Base-by-base conservation (phyloP, 164 flowering plant genomes). In the Taxillus chinensis region DNA sequence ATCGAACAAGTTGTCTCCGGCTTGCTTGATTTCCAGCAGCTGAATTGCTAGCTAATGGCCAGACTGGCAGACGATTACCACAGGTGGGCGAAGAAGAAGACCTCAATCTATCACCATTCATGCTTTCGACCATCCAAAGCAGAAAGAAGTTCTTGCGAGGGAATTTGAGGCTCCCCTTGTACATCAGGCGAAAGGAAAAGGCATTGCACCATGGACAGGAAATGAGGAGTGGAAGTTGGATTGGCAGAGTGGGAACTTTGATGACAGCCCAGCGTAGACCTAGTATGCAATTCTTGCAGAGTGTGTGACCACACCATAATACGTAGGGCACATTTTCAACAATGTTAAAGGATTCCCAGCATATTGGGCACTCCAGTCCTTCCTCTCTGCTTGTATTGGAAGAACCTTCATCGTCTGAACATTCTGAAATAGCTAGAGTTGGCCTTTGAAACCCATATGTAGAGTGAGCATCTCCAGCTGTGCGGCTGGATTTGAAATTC, bases 241-340 rank as follows among this genome's bases (percentile, higher is more conserved):
- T 50, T n/a, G 91, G 91, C 14, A 83, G 70, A 38, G 87, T 77
- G 3, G 96, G 92, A 57, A 79, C 82, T 64, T 87, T 89, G 64
- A 87, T 80, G 40, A 84, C 89, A 48, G 98, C 96, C 93, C 90
- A 85, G 45, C 82, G 91, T 11, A 89, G 79, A 11, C 84, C 96
- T 10, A 89, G 70, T 50, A 92, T 79, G 73, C 98, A 92, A 61
- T 87, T 82, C 70, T 92, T 87, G 70, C 96, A 92, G 14, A 92
- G 85, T 57, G 95, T 86, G 66, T 92, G 98, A 46, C 98, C 98
- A 68, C 98, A 92, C 98, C 98, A 92, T 73, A 92, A 69, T 48
- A 92, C 98, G 68, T 92, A 92, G 0, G 98, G 98, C 55, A 92
- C 83, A 64, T 92, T 92, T 73, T 89, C 98, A n/a, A 92, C 96